Evolutionary conservation across 257 asterid genomes (phyloP).

Genomic region (Leonotis leonurus): DNA sequence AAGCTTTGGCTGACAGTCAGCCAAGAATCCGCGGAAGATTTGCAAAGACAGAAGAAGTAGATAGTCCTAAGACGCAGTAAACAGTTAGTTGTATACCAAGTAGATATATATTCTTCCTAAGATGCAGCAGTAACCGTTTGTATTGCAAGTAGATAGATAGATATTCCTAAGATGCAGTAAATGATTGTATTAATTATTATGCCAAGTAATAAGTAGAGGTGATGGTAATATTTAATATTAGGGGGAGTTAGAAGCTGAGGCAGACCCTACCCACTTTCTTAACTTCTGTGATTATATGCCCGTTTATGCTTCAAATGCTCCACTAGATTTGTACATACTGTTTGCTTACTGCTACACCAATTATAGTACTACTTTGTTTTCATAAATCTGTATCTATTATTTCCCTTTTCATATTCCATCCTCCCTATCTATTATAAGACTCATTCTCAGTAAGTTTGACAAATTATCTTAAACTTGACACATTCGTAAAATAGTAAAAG

Average conservation of each 20-base stretch:
- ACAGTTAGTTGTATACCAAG: too few relatives aligned
- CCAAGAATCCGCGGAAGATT: slow-evolving; percentile 90
- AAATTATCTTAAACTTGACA: too few relatives aligned
- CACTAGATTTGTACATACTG: slow-evolving; percentile 30
- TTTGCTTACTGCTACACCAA: slow-evolving; percentile 19
- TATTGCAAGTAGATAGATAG: too few relatives aligned
- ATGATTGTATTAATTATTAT: too few relatives aligned
- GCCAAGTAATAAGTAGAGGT: background rate
- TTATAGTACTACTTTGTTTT: background rate
- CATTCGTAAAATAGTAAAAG: too few relatives aligned
- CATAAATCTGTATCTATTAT: background rate
- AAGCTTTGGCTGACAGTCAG: slow-evolving; percentile 83
- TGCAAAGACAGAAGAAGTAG: slow-evolving; percentile 61
- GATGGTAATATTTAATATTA: too few relatives aligned
- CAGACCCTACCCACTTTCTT: background rate
- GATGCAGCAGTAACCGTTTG: too few relatives aligned
- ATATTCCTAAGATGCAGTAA: too few relatives aligned
- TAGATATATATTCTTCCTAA: too few relatives aligned
- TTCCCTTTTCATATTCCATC: background rate
- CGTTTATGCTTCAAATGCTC: slow-evolving; percentile 8
- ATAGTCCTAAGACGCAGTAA: slow-evolving; percentile 32
- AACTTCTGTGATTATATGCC: slow-evolving; percentile 14
- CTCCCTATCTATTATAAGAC: too few relatives aligned
- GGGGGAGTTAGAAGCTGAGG: background rate
- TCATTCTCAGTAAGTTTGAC: too few relatives aligned